Conservation (phyloP, 2,329 filamentous ascomycete species). For the Magnaporthiopsis incrustans region DNA sequence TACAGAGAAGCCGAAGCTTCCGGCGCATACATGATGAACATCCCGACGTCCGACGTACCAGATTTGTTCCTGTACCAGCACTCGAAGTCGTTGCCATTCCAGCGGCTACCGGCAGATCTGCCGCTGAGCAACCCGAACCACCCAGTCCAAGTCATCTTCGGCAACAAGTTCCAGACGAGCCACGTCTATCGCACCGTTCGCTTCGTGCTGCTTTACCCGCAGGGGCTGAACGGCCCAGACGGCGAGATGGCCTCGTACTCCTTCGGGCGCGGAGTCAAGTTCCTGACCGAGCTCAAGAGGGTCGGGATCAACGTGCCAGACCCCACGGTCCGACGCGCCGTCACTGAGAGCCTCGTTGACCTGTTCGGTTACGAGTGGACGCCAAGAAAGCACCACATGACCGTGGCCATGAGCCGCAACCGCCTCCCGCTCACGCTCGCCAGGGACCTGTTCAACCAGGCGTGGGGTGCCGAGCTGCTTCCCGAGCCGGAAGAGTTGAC, state of each 20-base stretch:
- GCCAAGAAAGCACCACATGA: slow-evolving; percentile 14
- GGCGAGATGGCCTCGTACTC: slow-evolving; percentile 13
- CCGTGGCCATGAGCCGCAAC: slow-evolving; percentile 13
- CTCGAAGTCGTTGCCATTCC: slow-evolving; percentile 21
- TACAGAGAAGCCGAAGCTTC: slow-evolving; percentile 21
- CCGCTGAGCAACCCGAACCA: slow-evolving; percentile 32
- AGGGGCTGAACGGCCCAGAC: not conserved
- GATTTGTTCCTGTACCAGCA: slow-evolving; percentile 13
- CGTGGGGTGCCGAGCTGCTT: slow-evolving; percentile 27
- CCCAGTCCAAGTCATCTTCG: slow-evolving; percentile 39
- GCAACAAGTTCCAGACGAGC: slow-evolving; percentile 26
- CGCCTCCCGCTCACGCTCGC: slow-evolving; percentile 23
- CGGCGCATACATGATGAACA: slow-evolving; percentile 28
- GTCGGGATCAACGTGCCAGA: slow-evolving; percentile 21
- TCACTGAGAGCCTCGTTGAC: slow-evolving; percentile 22
- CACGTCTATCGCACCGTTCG: slow-evolving; percentile 34
- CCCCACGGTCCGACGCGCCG: slow-evolving; percentile 17
- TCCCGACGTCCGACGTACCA: slow-evolving; percentile 37
- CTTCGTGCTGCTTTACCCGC: not conserved
- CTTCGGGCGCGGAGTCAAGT: slow-evolving; percentile 22
- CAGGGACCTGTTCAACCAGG: slow-evolving; percentile 27
- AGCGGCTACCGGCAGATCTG: slow-evolving; percentile 32
- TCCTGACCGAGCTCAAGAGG: slow-evolving; percentile 25
- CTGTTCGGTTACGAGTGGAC: slow-evolving; percentile 23
- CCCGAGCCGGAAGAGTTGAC: slow-evolving; percentile 20